Evolutionary conservation across 2,329 filamentous ascomycete genomes (phyloP).

Genomic region (Fusarium austroafricanum): DNA sequence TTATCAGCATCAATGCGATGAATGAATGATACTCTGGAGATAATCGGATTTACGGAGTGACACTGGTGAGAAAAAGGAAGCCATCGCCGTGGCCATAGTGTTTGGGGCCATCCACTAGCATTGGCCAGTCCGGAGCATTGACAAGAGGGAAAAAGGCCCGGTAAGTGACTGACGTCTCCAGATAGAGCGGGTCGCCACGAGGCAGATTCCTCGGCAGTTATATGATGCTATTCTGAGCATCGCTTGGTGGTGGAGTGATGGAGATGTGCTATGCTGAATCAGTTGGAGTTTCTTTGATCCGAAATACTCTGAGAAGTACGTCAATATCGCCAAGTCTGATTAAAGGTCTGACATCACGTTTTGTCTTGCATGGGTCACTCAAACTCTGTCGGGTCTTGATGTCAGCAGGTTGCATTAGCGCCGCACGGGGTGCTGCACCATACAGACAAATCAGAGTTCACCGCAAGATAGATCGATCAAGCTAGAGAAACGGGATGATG

Average conservation of each 20-base stretch:
- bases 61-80: constrained; percentile 21
- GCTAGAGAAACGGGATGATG: background rate
- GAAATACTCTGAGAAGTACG: background rate
- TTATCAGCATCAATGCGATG: constrained; percentile 26
- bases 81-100: constrained; percentile 26
- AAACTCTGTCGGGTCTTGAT: constrained; percentile 18
- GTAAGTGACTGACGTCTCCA: constrained; percentile 1
- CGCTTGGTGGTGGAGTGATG: no score
- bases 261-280: no score
- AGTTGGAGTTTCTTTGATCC: background rate
- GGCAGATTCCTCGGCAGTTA: constrained; percentile 15
- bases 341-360: constrained; percentile 33
- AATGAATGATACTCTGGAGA: constrained; percentile 10
- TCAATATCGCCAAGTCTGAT: background rate
- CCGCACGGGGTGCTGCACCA: background rate
- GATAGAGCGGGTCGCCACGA: constrained; percentile 24
- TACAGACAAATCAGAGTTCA: constrained; percentile 3
- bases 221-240: background rate
- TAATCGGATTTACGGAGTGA: constrained; percentile 20
- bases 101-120: background rate
- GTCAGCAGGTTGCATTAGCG: constrained; percentile 45
- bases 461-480: background rate
- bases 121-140: background rate
- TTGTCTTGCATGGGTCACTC: background rate
- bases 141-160: constrained; percentile 10